Conservation (phyloP, 352 stramenopile genomes). For the Phytophthora tentaculata region DNA sequence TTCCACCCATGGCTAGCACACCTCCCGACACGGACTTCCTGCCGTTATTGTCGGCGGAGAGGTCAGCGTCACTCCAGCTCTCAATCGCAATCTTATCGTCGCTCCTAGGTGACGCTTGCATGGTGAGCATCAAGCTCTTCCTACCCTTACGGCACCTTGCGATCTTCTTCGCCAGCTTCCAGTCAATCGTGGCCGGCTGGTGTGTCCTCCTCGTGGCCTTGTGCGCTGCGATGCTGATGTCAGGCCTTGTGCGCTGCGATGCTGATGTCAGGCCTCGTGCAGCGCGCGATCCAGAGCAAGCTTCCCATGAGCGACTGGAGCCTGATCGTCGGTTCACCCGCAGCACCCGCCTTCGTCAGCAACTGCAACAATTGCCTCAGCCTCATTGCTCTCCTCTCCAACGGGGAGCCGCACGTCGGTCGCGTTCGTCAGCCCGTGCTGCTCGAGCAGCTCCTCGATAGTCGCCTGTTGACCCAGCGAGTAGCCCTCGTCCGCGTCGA, state of each 20-base stretch:
- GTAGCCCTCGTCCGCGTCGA: constrained; percentile 12
- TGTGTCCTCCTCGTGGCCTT: too few species aligned
- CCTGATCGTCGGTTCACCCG: constrained; percentile 14
- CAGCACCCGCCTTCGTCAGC: not conserved
- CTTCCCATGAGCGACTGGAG: constrained; percentile 43
- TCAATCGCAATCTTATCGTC: not conserved
- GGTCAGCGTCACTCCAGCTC: constrained; percentile 7
- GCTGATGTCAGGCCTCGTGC: too few species aligned
- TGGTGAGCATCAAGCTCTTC: constrained; percentile 1
- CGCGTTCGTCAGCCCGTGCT: constrained; percentile 20
- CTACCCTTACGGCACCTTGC: not conserved
- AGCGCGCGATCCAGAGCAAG: constrained; percentile 36
- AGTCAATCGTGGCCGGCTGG: too few species aligned
- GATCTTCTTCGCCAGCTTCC: too few species aligned
- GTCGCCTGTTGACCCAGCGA: constrained; percentile 22
- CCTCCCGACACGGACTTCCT: not conserved
- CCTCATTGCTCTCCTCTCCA: too few species aligned
- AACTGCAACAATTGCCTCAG: not conserved
- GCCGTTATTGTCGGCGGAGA: constrained; percentile 1
- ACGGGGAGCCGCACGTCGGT: too few species aligned
- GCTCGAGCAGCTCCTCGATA: constrained; percentile 30
- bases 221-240: too few species aligned
- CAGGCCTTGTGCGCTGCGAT: too few species aligned
- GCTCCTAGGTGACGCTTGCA: not conserved
- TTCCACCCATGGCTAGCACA: constrained; percentile 2